Evolutionary conservation across 108 stramenopile species (phyloP), one percentile per base, ranked within the genome.

Genomic region (Conticribra weissflogii): DNA sequence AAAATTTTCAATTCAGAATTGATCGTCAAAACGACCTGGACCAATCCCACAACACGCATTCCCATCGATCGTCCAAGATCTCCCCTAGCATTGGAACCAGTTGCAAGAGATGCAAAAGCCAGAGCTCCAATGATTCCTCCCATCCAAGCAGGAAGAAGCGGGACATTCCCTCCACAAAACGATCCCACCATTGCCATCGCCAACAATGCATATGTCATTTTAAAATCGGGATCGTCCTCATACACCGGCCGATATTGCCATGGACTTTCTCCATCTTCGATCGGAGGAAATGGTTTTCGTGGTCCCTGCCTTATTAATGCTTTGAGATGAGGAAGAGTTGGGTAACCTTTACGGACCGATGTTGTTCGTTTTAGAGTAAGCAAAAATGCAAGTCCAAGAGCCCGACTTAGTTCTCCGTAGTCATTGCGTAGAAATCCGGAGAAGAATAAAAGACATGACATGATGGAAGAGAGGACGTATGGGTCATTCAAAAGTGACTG

Each of bases 61-160:
- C 90, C 93, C 83, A 86, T 85, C 67, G 85, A 60, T 27, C 93
- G 87, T 22, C 74, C 75, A 44, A 94, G 63, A 60, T 94, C 93
- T n/a, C 93, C 90, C 28, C 79, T 63, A 3, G 88, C 77, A 78
- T 74, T 84, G 3, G 66, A 54, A 14, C 68, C 66, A 60, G 81
- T 79, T 27, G 86, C 84, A 22, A 68, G 68, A 16, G 85, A 68
- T n/a, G 81, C 93, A 67, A 90, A 88, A 30, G 68, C 22, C n/a
- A 63, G 81, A 14, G 89, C 88, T 15, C 93, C 93, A 8, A 65
- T 71, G 31, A 89, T 64, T 7, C 83, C 83, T 19, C 93, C 93
- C 59, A 94, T 78, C 93, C 93, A 94, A 19, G 82, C 71, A 0
- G 93, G 93, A 21, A 94, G 59, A 31, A 94, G 61, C 17, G 93